Conservation (phyloP, 805 yeast genomes). For the Kluyveromyces aestuarii region DNA sequence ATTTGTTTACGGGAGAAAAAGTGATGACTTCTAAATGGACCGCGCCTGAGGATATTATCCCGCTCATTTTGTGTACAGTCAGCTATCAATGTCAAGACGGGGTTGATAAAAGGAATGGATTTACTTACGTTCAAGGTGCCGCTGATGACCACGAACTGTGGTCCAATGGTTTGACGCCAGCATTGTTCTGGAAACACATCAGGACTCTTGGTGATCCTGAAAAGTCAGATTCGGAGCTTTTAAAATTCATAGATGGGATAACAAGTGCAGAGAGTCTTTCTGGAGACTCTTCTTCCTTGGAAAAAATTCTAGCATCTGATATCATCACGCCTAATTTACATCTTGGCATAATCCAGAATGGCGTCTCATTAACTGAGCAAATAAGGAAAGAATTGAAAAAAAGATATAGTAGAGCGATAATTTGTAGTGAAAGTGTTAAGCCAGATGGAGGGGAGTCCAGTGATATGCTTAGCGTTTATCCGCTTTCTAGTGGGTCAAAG, state of each 20-base stretch:
- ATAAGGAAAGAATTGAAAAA: conserved; percentile 6
- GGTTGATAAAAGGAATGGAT: conserved; percentile 36
- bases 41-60: conserved; percentile 29
- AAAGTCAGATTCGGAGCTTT: conserved; percentile 26
- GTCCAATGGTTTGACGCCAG: conserved; percentile 50
- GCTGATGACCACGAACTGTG: conserved; percentile 92
- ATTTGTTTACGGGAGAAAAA: conserved; percentile 25
- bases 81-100: conserved; percentile 58
- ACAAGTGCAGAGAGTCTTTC: background rate
- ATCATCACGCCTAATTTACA: conserved; percentile 13
- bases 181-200: conserved; percentile 45
- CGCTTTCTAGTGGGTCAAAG: conserved; percentile 38
- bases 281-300: conserved; percentile 5
- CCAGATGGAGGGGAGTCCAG: conserved; percentile 1
- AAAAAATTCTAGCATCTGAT: conserved; percentile 11
- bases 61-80: conserved; percentile 50
- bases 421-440: conserved; percentile 13
- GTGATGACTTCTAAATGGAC: conserved; percentile 25
- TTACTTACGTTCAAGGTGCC: conserved; percentile 78
- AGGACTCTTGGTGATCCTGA: conserved; percentile 20
- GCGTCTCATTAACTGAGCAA: conserved; percentile 5
- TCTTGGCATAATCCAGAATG: conserved; percentile 14
- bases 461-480: conserved; percentile 5
- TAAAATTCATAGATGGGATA: conserved; percentile 6
- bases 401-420: conserved; percentile 10